phyloP scores from a whole-genome alignment of 1,284 basidiomycete genomes.

The Chalciporus sp. region DNA sequence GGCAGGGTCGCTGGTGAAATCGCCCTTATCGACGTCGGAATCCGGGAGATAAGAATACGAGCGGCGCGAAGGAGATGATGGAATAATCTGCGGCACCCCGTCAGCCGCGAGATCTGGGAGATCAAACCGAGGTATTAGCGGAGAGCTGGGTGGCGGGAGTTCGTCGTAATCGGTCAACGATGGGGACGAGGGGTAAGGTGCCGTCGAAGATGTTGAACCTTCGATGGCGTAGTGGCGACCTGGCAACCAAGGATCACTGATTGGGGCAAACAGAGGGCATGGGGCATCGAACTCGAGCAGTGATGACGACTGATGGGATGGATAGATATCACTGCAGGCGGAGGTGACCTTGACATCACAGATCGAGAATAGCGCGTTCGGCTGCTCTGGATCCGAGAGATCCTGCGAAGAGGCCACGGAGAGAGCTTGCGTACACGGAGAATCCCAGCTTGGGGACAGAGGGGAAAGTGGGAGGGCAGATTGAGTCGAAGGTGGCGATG shows the following conservation, averaged over 20 bases:
- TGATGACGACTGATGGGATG: conserved; percentile 21
- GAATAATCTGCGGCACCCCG: conserved; percentile 23
- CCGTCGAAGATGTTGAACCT: conserved; percentile 11
- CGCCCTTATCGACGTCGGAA: conserved; percentile 24
- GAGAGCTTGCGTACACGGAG: conserved; percentile 15
- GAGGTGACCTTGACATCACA: conserved; percentile 10
- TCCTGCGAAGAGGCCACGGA: conserved; percentile 20
- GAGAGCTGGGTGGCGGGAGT: conserved; percentile 27
- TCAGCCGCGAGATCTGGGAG: conserved; percentile 38
- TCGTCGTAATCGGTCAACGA: conserved; percentile 31
- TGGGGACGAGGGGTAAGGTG: conserved; percentile 14
- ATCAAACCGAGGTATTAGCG: conserved; percentile 30
- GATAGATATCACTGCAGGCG: conserved; percentile 19
- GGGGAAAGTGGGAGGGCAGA: conserved; percentile 36
- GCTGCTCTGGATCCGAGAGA: conserved; percentile 18
- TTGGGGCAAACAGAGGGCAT: conserved; percentile 20
- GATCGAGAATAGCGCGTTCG: conserved; percentile 24
- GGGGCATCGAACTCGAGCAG: conserved; percentile 27
- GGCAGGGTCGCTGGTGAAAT: conserved; percentile 11
- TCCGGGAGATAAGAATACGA: conserved; percentile 36
- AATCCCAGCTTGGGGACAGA: conserved; percentile 37
- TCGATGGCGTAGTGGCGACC: conserved; percentile 15
- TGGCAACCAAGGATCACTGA: conserved; percentile 24
- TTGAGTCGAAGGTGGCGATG: conserved; percentile 16
- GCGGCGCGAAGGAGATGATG: conserved; percentile 38